Evolutionary conservation across 2,329 filamentous ascomycete genomes (phyloP), one percentile per base, ranked within the genome.

Genomic region (Stenocarpella maydis): DNA sequence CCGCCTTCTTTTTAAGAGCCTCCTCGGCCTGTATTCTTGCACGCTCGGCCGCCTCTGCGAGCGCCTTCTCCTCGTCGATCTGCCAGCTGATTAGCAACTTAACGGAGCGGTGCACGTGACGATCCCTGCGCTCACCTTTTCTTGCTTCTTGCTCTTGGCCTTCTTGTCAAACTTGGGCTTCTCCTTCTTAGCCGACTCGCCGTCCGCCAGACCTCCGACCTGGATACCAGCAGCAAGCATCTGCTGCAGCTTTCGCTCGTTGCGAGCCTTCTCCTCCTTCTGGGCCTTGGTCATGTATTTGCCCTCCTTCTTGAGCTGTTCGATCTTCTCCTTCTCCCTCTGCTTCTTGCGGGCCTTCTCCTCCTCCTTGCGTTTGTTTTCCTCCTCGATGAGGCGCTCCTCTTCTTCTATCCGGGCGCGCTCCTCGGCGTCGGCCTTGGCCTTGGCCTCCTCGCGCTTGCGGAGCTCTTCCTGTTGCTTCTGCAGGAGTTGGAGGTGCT

Each of bases 241-340:
- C 80, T 96, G 93, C 83, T 96, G 91, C 67, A 95, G 82, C 75
- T 94, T 94, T 75, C 90, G 84, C 81, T 95, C 92, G 74, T 93
- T 91, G 75, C 90, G 88, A 28, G 91, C 90, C 82, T 94, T 93
- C 77, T 93, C 92, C 75, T 95, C 92, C 77, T 90, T 92, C 78
- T 97, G 92, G 17, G 93, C 92, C 81, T 95, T 95, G 73, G 93
- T 95, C 76, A 95, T 83, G 81, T 92, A 95, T 77, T 93, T 95
- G 78, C 93, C 93, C 79, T 94, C 92, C 79, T 92, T 93, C 87
- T 95, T 96, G 68, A 94, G 87, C 82, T 95, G 91, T 77, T 96
- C 93, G 71, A 95, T 90, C 80, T 88, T 93, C 79, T 95, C 92
- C 84, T 92, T 95, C 76, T 97, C 93, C 78, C 89, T 94, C 76